Conservation (phyloP, 192 early-diverging fungal species). For the Helicostylum pulchrum region DNA sequence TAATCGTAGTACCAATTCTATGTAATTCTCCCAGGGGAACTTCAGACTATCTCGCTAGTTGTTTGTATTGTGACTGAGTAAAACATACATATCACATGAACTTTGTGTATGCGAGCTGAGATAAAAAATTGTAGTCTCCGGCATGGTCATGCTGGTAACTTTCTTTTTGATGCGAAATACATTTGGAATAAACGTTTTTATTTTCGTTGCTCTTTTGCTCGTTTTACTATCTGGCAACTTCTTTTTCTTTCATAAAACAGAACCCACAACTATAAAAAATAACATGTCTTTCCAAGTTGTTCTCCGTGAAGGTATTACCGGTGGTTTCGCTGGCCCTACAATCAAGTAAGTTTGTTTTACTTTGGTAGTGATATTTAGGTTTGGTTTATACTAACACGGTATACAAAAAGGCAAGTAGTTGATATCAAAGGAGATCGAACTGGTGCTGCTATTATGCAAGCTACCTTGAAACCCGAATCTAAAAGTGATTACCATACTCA, state of each 20-base stretch:
- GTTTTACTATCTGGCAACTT: neutral
- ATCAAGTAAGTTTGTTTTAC: constrained; percentile 24
- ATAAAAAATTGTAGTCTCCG: constrained; percentile 9
- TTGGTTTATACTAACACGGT: neutral
- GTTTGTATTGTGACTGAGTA: too few relatives aligned
- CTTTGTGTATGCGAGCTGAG: constrained; percentile 3
- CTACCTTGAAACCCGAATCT: constrained; percentile 21
- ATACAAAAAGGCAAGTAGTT: constrained; percentile 26
- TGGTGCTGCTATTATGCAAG: constrained; percentile 27
- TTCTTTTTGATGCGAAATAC: constrained; percentile 8
- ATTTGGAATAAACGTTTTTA: constrained; percentile 4
- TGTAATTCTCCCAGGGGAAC: too few relatives aligned
- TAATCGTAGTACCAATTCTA: too few relatives aligned
- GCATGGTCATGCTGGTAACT: neutral
- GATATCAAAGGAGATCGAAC: constrained; percentile 29
- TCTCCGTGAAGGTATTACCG: constrained; percentile 34
- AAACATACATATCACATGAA: neutral
- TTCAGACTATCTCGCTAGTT: too few relatives aligned
- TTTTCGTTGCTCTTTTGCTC: constrained; percentile 9
- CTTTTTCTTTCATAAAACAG: neutral
- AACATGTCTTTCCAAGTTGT: constrained; percentile 28
- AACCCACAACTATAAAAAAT: neutral
- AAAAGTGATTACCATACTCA: constrained; percentile 26
- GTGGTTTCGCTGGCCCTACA: constrained; percentile 32
- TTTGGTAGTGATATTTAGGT: neutral